These are phyloP conservation scores for Myriosclerotinia scirpicola DNA, from an alignment of 2,329 filamentous ascomycete genomes.

Conservation along the genomic window DNA sequence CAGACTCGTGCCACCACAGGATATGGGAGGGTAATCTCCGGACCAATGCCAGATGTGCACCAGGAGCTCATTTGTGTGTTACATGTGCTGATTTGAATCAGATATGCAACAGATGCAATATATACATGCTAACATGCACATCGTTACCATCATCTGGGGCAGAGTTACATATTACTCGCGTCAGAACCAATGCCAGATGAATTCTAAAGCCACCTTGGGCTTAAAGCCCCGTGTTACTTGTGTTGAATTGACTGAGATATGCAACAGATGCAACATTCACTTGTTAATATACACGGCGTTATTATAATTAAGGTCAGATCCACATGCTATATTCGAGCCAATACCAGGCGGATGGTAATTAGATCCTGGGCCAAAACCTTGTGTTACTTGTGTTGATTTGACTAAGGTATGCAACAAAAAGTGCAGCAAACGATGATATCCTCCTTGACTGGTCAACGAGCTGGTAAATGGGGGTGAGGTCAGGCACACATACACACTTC, in stretches of 20 bases:
- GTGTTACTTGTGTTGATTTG: constrained; percentile 4
- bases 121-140: neutral
- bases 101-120: constrained; percentile 17
- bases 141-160: no score
- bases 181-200: neutral
- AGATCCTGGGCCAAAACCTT: neutral
- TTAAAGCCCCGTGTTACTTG: neutral
- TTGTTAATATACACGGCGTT: neutral
- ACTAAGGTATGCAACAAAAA: constrained; percentile 19
- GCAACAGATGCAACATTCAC: constrained; percentile 13
- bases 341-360: neutral
- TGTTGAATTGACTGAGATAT: constrained; percentile 5
- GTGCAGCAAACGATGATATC: neutral
- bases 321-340: neutral
- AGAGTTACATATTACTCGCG: neutral
- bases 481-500: neutral
- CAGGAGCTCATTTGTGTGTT: neutral
- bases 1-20: neutral
- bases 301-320: no score
- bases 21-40: neutral
- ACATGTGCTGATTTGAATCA: constrained; percentile 7
- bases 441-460: neutral
- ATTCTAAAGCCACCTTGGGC: neutral
- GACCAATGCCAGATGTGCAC: neutral
- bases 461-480: neutral